Evolutionary conservation across 441 rosid species (phyloP).

Genomic region (Populus hybrid): DNA sequence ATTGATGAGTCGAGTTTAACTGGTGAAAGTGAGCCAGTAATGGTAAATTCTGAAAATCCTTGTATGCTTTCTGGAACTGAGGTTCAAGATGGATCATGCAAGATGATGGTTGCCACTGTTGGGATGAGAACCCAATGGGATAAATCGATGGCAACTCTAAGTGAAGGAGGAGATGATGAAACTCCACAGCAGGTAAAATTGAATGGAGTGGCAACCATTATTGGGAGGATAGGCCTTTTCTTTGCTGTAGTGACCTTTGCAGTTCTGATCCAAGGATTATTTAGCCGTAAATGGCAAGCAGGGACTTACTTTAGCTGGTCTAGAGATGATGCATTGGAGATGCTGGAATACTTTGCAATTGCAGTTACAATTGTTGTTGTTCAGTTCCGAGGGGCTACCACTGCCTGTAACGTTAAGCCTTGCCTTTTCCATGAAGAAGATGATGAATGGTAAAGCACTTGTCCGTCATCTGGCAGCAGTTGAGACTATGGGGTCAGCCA

Average conservation of each 20-base stretch:
- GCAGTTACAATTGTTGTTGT: constrained; percentile 55
- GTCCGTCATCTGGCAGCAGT: constrained; percentile 56
- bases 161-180: constrained; percentile 29
- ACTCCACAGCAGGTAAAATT: constrained; percentile 37
- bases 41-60: constrained; percentile 16
- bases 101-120: constrained; percentile 32
- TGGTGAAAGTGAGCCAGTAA: constrained; percentile 29
- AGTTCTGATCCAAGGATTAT: constrained; percentile 34
- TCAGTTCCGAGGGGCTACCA: constrained; percentile 60
- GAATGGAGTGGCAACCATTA: constrained; percentile 43
- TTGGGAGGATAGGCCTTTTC: constrained; percentile 39
- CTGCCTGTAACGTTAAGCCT: constrained; percentile 49
- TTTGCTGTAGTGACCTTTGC: constrained; percentile 44
- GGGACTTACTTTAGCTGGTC: constrained; percentile 24
- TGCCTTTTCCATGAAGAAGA: constrained; percentile 56
- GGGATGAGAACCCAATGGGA: constrained; percentile 35
- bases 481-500: constrained; percentile 61
- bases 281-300: constrained; percentile 33
- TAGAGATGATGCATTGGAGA: constrained; percentile 30
- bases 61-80: constrained; percentile 33
- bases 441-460: constrained; percentile 59
- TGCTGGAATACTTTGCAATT: constrained; percentile 33
- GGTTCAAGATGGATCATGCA: constrained; percentile 31
- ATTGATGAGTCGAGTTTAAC: constrained; percentile 39
- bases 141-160: constrained; percentile 2